phyloP scores from a whole-genome alignment of 2,329 filamentous ascomycete species.

The Curvularia verruculosa region DNA sequence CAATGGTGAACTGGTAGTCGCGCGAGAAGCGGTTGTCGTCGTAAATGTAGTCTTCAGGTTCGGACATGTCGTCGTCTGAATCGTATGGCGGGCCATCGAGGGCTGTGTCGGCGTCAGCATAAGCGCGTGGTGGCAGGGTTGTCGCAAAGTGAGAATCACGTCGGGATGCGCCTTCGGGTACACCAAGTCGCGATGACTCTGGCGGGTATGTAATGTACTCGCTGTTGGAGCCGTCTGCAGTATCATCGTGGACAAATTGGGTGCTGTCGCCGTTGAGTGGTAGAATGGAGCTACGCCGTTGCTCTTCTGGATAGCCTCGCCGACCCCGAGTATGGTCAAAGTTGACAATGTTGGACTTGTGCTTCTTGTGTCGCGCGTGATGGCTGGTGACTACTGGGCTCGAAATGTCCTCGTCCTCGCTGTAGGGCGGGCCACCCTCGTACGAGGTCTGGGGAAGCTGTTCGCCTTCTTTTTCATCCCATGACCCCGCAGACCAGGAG shows the following conservation, averaged over 20 bases:
- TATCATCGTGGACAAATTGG: slow-evolving; percentile 74
- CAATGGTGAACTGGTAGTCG: slow-evolving; percentile 94
- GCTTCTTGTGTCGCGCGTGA: slow-evolving; percentile 77
- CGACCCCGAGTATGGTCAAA: slow-evolving; percentile 49
- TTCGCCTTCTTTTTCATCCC: slow-evolving; percentile 61
- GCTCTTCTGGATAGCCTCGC: slow-evolving; percentile 40
- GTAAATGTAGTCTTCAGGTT: slow-evolving; percentile 54
- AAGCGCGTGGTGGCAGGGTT: slow-evolving; percentile 51
- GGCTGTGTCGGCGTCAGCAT: slow-evolving; percentile 51
- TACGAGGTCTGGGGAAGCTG: slow-evolving; percentile 84
- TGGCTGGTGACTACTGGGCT: slow-evolving; percentile 81
- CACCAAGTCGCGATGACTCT: slow-evolving; percentile 45
- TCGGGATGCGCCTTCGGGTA: slow-evolving; percentile 44
- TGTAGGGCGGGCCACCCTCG: slow-evolving; percentile 82
- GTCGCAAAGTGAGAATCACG: slow-evolving; percentile 63
- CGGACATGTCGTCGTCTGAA: slow-evolving; percentile 58
- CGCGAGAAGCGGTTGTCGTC: slow-evolving; percentile 83
- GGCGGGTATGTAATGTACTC: slow-evolving; percentile 81
- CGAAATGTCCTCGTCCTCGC: slow-evolving; percentile 92
- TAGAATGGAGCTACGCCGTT: slow-evolving; percentile 53
- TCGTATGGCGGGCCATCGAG: slow-evolving; percentile 49
- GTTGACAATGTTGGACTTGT: slow-evolving; percentile 60
- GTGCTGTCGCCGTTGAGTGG: slow-evolving; percentile 70
- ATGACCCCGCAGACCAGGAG: slow-evolving; percentile 61
- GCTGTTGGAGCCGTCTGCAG: slow-evolving; percentile 74